Base-by-base conservation (phyloP, 805 yeast species). In the Candida piceae region DNA sequence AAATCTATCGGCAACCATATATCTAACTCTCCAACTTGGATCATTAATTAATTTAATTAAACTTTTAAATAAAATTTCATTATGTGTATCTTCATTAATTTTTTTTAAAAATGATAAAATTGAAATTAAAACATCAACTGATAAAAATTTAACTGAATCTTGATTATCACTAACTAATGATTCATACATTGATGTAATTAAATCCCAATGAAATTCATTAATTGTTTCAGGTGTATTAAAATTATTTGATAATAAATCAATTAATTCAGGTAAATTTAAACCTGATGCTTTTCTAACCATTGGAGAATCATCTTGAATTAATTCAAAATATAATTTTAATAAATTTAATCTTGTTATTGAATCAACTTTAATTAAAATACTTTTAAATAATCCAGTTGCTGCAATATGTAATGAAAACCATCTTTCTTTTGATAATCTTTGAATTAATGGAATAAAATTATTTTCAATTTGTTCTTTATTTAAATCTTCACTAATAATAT, bases 261-360 rank as follows among this genome's bases (percentile, higher is more conserved):
- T 76, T 38, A 90, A 64, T 25, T 61, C 67, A 3, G 98, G 96
- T 48, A 93, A 72, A 53, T 83, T 76, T 29, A 77, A 76, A 6
- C 95, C 97, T 12, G 97, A 94, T 8, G 96, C 84, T 57, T 97
- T 80, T 62, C 96, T 80, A 16, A 93, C 97, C 96, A 93, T 88
- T 43, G 99, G 98, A 15, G 95, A 85, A 41, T 93, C 98, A 60
- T 93, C 97, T 46, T 74, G 75, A 33, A 84, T 76, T 48, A 93
- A 69, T 48, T 79, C 83, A 41, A 76, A 68, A 60, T 80, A 90
- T 30, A 81, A 63, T 28, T 72, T 69, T 44, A 88, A 69, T 41
- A 93, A 67, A 34, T 78, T 80, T 29, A 70, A 71, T 58, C 90
- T 70, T 29, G 69, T 60, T 2, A 63, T 58, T 13, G 74, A 66